Percentiles rank a stretch among this genome's conserved stretches.
Evolutionary conservation across 129 eudicot species (phyloP).

Genomic region (Tagetes patula): DNA sequence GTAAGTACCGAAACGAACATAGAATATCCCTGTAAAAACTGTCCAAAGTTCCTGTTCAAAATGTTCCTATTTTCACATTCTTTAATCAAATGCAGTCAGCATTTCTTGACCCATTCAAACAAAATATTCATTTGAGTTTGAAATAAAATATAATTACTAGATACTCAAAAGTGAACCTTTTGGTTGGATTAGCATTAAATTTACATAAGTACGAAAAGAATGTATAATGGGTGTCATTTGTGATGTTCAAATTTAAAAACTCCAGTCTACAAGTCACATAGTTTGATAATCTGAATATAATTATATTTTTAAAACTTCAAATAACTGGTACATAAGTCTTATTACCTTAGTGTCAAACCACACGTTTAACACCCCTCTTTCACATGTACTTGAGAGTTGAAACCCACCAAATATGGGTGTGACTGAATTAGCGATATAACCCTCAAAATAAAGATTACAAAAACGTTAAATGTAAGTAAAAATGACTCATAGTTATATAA

Average conservation of each 20-base stretch:
- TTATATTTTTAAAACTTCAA: neutral
- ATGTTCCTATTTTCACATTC: conserved; percentile 1
- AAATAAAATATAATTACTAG: neutral
- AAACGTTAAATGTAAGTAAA: neutral
- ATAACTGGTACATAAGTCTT: neutral
- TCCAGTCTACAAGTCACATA: neutral
- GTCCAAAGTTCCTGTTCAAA: neutral
- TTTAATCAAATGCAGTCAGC: neutral
- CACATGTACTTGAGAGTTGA: conserved; percentile 5
- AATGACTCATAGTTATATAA: conserved; percentile 10
- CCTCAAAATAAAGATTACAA: conserved; percentile 7
- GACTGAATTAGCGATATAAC: neutral
- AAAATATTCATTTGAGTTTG: conserved; percentile 1
- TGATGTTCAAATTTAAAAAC: neutral
- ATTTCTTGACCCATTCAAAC: neutral
- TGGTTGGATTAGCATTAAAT: neutral
- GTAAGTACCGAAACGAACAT: neutral
- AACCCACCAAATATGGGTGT: conserved; percentile 17
- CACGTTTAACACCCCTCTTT: neutral
- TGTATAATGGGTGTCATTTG: neutral
- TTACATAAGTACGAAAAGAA: conserved; percentile 14
- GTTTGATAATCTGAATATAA: neutral
- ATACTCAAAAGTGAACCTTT: neutral
- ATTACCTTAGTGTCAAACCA: neutral
- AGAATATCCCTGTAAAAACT: neutral